A percentile compares a stretch with the other conserved stretches of the same genome.
Conservation (phyloP, 192 early-diverging fungal species). For the Neocallimastix lanati region DNA sequence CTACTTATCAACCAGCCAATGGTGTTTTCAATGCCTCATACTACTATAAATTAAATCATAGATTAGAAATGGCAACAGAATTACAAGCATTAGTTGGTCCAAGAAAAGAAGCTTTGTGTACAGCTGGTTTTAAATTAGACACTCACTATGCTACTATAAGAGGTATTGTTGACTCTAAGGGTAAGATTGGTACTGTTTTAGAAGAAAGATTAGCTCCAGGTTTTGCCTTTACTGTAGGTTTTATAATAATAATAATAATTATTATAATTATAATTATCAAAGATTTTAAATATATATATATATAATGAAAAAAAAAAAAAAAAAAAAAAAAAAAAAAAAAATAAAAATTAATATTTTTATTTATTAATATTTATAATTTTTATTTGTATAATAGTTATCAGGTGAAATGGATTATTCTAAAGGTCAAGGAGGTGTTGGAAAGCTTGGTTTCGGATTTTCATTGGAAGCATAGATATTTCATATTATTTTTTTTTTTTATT, state of each 20-base stretch:
- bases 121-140: slow-evolving; percentile 94
- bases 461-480: no score
- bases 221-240: slow-evolving; percentile 61
- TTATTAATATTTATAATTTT: background rate
- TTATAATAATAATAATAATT: background rate
- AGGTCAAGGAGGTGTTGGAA: slow-evolving; percentile 9
- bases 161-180: slow-evolving; percentile 78
- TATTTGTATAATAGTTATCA: slow-evolving; percentile 28
- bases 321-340: no score
- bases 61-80: slow-evolving; percentile 85
- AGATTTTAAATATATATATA: background rate
- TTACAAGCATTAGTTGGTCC: slow-evolving; percentile 54
- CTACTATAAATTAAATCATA: slow-evolving; percentile 77
- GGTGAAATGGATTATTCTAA: slow-evolving; percentile 96
- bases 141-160: slow-evolving; percentile 80
- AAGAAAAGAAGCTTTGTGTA: slow-evolving; percentile 74
- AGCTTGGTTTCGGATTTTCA: no score
- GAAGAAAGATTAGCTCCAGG: slow-evolving; percentile 94
- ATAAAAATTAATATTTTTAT: no score
- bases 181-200: slow-evolving; percentile 66
- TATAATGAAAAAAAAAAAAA: background rate
- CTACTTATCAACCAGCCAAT: slow-evolving; percentile 18
- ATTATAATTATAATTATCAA: slow-evolving; percentile 5
- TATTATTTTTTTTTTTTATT: no score
- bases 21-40: slow-evolving; percentile 62